phyloP scores from a whole-genome alignment of 148 eudicot genomes.

The Chenopodium suecicum region DNA sequence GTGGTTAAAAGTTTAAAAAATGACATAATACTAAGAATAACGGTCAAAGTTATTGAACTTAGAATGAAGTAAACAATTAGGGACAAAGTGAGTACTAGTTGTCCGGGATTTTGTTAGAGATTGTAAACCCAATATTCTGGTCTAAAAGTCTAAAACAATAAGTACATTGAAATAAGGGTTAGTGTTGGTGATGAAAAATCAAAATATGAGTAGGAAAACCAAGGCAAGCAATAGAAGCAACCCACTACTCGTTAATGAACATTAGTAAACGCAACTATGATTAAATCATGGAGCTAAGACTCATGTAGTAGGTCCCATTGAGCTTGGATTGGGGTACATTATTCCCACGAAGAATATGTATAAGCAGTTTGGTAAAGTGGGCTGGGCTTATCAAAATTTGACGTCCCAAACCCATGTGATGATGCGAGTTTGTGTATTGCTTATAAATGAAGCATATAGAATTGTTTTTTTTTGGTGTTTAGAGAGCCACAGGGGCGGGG shows the following conservation, averaged over 20 bases:
- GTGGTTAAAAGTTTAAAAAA: too few species aligned
- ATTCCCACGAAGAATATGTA: background rate
- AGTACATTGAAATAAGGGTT: background rate
- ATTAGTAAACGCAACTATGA: constrained; percentile 7
- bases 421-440: background rate
- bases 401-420: constrained; percentile 5
- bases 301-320: background rate
- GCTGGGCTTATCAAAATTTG: background rate
- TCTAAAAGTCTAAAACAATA: too few species aligned
- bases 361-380: background rate
- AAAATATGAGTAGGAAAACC: background rate
- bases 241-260: background rate
- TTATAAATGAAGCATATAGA: constrained; percentile 10
- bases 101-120: too few species aligned
- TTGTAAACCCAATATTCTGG: too few species aligned
- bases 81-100: too few species aligned
- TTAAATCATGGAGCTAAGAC: background rate
- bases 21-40: too few species aligned
- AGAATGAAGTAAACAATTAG: too few species aligned
- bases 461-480: too few species aligned
- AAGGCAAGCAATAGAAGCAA: background rate
- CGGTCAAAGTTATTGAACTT: too few species aligned
- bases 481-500: too few species aligned
- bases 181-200: background rate
- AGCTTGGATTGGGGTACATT: background rate